Evolutionary conservation across 306 rosid genomes (phyloP), one percentile per base, ranked within the genome.

Genomic region (Citrullus mucosospermus): DNA sequence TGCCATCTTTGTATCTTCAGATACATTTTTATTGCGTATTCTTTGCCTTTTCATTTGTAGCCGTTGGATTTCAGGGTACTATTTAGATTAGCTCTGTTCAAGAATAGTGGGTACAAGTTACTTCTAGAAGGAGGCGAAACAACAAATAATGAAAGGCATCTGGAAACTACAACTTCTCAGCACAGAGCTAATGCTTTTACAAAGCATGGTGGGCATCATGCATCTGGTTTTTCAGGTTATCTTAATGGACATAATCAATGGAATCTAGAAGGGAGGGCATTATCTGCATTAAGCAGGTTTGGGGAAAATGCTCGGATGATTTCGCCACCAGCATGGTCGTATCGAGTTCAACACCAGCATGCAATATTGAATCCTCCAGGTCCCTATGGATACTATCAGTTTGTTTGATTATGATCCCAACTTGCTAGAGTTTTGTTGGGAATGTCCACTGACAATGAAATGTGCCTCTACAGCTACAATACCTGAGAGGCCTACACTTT

Each of bases 41-140:
- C 56, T 57, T 58, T 85, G 77, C 72, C 76, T 57, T 36, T 46
- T 53, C 39, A 62, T 63, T 65, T 65, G 34, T 8, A 53, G 28
- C 81, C 71, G n/a, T 82, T 83, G 76, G 51, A 39, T 85, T 50
- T 87, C 88, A 96, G 99, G 93, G 93, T 88, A 76, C 79, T 92
- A 60, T 89, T 85, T 80, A 92, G 96, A 84, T 84, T 95, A 81
- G 91, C 99, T 79, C 85, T 92, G 83, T 87, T 96, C 80, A 71
- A 80, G 83, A 92, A 88, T 80, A 90, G 92, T 86, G 99, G 99
- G 79, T 92, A 90, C 81, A 92, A 91, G 86, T 90, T 96, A 90
- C 89, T 96, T 80, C 84, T 96, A 5, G 84, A 80, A 25, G 98
- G 99, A 82, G 99, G 97, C 22, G 92, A 91, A 84, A 88, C 90